Percentiles rank a stretch among this genome's conserved stretches.
These are phyloP conservation scores for Aspergillus wentii DNA, from an alignment of 495 filamentous ascomycete species.

Conservation along the genomic window DNA sequence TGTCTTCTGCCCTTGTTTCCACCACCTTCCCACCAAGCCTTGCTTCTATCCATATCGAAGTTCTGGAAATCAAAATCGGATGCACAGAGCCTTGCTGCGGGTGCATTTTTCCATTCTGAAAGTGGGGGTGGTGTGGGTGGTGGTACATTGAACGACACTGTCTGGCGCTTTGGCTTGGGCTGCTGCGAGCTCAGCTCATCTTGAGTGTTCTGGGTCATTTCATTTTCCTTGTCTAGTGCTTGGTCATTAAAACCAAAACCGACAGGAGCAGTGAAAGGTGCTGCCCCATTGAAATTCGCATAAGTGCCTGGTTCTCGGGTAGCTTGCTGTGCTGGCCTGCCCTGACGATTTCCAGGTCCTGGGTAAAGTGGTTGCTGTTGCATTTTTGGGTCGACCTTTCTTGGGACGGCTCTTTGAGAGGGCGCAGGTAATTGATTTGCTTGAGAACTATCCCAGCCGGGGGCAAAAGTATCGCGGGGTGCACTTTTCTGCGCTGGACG, in stretches of 20 bases:
- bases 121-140: constrained; percentile 44
- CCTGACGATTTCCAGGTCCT: neutral
- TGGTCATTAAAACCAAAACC: too few species aligned
- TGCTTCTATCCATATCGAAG: constrained; percentile 33
- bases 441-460: neutral
- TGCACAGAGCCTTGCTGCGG: constrained; percentile 24
- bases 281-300: neutral
- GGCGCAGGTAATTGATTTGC: neutral
- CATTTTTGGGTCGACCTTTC: neutral
- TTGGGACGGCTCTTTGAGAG: neutral
- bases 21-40: constrained; percentile 45
- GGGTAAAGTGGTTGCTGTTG: neutral
- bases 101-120: constrained; percentile 40
- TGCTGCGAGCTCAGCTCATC: constrained; percentile 18
- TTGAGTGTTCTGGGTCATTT: constrained; percentile 7
- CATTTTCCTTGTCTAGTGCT: too few species aligned
- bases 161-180: constrained; percentile 33
- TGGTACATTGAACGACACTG: constrained; percentile 44
- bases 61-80: constrained; percentile 41
- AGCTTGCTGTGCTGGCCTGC: neutral
- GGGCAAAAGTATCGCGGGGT: constrained; percentile 3
- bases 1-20: constrained; percentile 27
- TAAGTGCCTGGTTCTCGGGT: neutral
- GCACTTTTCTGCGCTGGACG: constrained; percentile 13
- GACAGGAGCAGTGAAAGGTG: too few species aligned